Evolutionary conservation across 2,329 filamentous ascomycete genomes (phyloP), one percentile per base, ranked within the genome.

Genomic region (Graphilbum sp.): DNA sequence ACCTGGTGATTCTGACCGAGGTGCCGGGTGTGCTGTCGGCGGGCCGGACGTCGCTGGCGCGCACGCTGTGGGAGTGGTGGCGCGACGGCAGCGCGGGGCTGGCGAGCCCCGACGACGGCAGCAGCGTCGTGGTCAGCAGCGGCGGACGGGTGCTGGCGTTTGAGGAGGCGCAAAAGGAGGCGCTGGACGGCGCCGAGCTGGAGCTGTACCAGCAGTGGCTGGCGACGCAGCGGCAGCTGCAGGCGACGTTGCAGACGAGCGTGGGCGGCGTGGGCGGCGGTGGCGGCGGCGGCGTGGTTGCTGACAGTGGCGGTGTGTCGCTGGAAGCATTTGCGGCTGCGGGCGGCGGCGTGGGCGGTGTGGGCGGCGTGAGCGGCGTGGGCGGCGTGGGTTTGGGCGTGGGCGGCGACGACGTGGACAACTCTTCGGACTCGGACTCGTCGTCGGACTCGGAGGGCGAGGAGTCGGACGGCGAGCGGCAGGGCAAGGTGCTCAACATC

Each of bases 191-290:
- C 1, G 75, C 79, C 31, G 88, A 96, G 49, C 66, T 90, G 12
- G 61, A 69, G 13, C 61, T 86, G 2, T 96, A 98, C 52, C 86
- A 96, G 50, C 86, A 95, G 52, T 95, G 86, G 67, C 68, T 94
- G 10, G 85, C 86, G 1, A 86, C 84, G 4, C 84, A 93, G 55
- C 72, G 83, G 23, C 86, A 94, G 52, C 66, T 94, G 8, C 82
- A 94, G 50, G 82, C 82, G 33, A 87, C 83, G 0, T 64, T 85
- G 17, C 80, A 87, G 49, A 67, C 69, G 6, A 72, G 78, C 39
- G 44, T 29, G 3, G 41, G 27, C 3, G 7, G 23, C 1, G 36
- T 21, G 4, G 38, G 30, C n/a, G 39, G 32, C 32, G 44, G 29
- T 2, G 41, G 27, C 3, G 7, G 30, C 1, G 79, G 79, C 15